These are phyloP conservation scores for Colletotrichum sp. DNA, from an alignment of 2,329 filamentous ascomycete species.

Conservation along the genomic window DNA sequence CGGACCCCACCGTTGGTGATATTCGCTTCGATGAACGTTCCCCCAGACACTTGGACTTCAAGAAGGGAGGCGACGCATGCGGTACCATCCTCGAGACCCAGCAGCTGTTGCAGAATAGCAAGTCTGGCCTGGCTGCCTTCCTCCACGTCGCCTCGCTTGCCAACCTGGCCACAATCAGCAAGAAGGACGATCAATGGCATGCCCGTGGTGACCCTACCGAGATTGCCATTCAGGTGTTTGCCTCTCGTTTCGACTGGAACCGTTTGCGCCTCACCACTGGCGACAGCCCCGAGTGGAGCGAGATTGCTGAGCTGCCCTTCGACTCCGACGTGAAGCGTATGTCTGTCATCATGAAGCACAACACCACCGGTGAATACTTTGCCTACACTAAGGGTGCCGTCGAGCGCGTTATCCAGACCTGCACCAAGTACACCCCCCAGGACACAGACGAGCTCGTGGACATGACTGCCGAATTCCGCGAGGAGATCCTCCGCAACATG, in stretches of 20 bases:
- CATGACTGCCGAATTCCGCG: slow-evolving; percentile 55
- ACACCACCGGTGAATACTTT: slow-evolving; percentile 30
- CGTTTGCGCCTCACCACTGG: slow-evolving; percentile 45
- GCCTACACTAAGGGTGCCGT: slow-evolving; percentile 69
- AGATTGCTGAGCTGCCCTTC: slow-evolving; percentile 53
- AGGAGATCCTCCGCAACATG: slow-evolving; percentile 68
- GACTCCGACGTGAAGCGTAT: slow-evolving; percentile 22
- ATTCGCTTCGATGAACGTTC: slow-evolving; percentile 35
- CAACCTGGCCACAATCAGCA: slow-evolving; percentile 62
- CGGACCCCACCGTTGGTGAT: slow-evolving; percentile 52
- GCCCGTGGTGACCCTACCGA: slow-evolving; percentile 68
- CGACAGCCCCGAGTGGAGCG: slow-evolving; percentile 50
- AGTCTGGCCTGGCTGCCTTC: slow-evolving; percentile 45
- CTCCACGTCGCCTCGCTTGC: slow-evolving; percentile 62
- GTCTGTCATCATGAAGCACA: slow-evolving; percentile 19
- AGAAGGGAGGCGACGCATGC: slow-evolving; percentile 8
- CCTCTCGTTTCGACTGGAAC: slow-evolving; percentile 65
- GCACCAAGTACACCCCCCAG: slow-evolving; percentile 45
- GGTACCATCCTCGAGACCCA: slow-evolving; percentile 24
- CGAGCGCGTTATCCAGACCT: slow-evolving; percentile 68
- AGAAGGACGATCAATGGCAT: slow-evolving; percentile 52
- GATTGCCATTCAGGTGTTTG: slow-evolving; percentile 72
- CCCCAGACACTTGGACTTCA: neutral
- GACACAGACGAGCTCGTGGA: slow-evolving; percentile 32
- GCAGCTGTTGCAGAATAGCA: slow-evolving; percentile 29